A percentile compares a stretch with the other conserved stretches of the same genome.
Evolutionary conservation across 2,329 filamentous ascomycete genomes (phyloP).

Genomic region (Stylonectria norvegica): DNA sequence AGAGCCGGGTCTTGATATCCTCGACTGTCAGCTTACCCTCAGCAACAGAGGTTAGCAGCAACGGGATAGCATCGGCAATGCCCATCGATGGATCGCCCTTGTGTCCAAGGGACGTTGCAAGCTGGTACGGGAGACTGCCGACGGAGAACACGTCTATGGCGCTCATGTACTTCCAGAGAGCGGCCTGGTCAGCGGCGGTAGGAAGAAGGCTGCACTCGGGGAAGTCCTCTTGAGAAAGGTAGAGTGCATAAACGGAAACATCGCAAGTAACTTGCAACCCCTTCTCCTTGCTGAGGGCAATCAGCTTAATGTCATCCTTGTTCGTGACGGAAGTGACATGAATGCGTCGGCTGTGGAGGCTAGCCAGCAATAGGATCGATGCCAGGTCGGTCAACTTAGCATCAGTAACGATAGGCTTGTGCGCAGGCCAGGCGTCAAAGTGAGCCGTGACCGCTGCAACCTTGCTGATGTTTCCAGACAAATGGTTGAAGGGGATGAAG

Average conservation of each 20-base stretch:
- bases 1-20: constrained; percentile 66
- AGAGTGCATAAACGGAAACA: constrained; percentile 75
- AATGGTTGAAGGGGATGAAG: constrained; percentile 79
- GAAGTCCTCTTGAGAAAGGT: constrained; percentile 68
- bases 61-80: constrained; percentile 69
- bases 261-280: constrained; percentile 80
- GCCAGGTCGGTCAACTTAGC: constrained; percentile 77
- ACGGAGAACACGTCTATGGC: constrained; percentile 78
- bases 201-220: constrained; percentile 65
- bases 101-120: constrained; percentile 55
- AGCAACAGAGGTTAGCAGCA: constrained; percentile 71
- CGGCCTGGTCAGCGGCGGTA: constrained; percentile 64
- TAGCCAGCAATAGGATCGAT: constrained; percentile 74
- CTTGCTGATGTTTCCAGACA: constrained; percentile 80
- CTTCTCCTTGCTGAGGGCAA: constrained; percentile 75
- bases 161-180: constrained; percentile 69
- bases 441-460: constrained; percentile 75
- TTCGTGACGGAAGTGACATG: constrained; percentile 79
- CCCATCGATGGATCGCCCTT: constrained; percentile 59
- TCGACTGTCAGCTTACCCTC: constrained; percentile 72
- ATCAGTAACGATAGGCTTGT: constrained; percentile 79
- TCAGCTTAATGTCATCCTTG: constrained; percentile 72
- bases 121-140: constrained; percentile 73
- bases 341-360: constrained; percentile 72
- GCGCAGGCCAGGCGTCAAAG: constrained; percentile 72